Evolutionary conservation across 306 rosid genomes (phyloP).

Genomic region (Begonia fuchsioides): DNA sequence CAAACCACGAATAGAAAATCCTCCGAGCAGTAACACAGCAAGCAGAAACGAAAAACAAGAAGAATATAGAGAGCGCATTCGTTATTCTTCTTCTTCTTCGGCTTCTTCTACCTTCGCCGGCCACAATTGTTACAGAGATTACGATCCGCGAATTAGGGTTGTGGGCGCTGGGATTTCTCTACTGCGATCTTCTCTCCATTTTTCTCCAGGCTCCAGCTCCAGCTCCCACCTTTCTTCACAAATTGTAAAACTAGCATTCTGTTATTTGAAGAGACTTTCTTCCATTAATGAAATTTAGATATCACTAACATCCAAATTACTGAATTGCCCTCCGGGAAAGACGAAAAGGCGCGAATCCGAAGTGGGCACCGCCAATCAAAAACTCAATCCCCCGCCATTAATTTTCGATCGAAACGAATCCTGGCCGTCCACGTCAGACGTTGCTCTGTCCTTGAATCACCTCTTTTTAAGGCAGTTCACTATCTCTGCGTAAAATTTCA

Average conservation of each 20-base stretch:
- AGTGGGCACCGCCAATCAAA: constrained; percentile 20
- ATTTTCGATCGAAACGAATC: constrained; percentile 8
- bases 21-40: constrained; percentile 2
- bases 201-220: no score
- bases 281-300: no score
- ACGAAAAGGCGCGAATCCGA: constrained; percentile 15
- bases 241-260: no score
- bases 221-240: no score
- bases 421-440: constrained; percentile 16
- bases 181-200: no score
- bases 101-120: background rate
- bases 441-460: background rate
- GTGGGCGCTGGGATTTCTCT: no score
- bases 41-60: background rate
- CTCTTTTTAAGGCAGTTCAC: background rate
- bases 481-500: background rate
- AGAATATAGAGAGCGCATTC: background rate
- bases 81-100: background rate
- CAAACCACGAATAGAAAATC: background rate
- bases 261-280: no score
- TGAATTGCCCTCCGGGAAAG: no score
- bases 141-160: background rate
- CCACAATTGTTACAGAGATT: background rate
- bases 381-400: constrained; percentile 11
- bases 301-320: no score